These are phyloP conservation scores for Schizophyllum amplum DNA, from an alignment of 1,284 basidiomycete species.

Conservation along the genomic window DNA sequence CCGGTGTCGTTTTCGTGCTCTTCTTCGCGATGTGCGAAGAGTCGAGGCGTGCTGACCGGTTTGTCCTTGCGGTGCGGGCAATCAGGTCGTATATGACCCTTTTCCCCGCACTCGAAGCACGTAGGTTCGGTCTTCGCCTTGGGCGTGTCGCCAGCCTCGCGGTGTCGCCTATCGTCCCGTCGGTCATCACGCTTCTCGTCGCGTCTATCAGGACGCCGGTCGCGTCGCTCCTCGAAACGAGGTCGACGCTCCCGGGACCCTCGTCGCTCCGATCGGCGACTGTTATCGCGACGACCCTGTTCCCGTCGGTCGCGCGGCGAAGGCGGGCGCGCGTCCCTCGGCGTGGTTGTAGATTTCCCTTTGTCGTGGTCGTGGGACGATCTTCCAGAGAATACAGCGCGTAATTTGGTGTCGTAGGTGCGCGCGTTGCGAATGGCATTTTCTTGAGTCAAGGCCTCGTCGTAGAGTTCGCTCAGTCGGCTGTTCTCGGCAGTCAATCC, in stretches of 20 bases:
- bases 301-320: neutral
- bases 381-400: neutral
- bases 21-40: no score
- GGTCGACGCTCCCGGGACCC: neutral
- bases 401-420: neutral
- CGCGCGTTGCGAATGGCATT: neutral
- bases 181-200: neutral
- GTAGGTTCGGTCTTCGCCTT: neutral
- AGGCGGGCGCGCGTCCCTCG: neutral
- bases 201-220: no score
- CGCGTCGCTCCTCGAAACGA: neutral
- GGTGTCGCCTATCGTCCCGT: no score
- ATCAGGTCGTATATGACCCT: neutral
- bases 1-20: no score
- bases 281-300: neutral
- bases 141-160: neutral
- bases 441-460: neutral
- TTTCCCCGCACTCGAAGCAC: neutral
- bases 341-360: neutral
- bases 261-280: neutral
- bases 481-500: neutral
- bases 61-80: neutral
- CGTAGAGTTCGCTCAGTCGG: neutral
- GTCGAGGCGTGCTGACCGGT: neutral
- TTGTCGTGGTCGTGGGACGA: neutral